These are phyloP conservation scores for Cryptococcus jaspeensis DNA, from an alignment of 1,284 basidiomycete genomes.

Conservation along the genomic window DNA sequence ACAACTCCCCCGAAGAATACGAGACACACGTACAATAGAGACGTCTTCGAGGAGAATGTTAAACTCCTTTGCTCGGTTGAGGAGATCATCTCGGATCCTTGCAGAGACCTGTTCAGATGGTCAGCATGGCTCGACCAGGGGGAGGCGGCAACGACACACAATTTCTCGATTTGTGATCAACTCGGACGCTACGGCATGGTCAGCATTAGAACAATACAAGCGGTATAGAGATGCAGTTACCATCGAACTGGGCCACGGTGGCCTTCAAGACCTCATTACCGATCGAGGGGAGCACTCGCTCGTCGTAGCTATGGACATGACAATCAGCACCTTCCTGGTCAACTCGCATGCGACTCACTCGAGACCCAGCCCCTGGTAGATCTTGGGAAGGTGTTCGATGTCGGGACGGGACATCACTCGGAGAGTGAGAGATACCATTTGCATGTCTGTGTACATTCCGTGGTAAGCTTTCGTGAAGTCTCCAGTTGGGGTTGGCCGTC, in stretches of 20 bases:
- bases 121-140: too few relatives aligned
- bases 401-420: conserved; percentile 95
- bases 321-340: background rate
- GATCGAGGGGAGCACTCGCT: conserved; percentile 81
- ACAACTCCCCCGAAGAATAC: background rate
- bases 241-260: conserved; percentile 98
- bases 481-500: too few relatives aligned
- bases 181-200: conserved; percentile 64
- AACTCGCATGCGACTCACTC: conserved; percentile 55
- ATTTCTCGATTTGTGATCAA: conserved; percentile 69
- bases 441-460: conserved; percentile 56
- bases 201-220: background rate
- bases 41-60: conserved; percentile 96
- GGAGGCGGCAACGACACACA: conserved; percentile 25
- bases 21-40: conserved; percentile 61
- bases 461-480: conserved; percentile 3
- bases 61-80: conserved; percentile 94
- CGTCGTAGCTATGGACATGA: conserved; percentile 69
- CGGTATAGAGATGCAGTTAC: conserved; percentile 13
- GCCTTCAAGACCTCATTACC: conserved; percentile 96
- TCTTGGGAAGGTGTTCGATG: conserved; percentile 79
- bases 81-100: conserved; percentile 87
- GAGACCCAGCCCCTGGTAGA: conserved; percentile 90
- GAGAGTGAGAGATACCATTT: conserved; percentile 96
- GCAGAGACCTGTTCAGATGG: conserved; percentile 60